These are phyloP conservation scores for Nephelium lappaceum DNA, from an alignment of 345 rosid species.

Conservation along the genomic window DNA sequence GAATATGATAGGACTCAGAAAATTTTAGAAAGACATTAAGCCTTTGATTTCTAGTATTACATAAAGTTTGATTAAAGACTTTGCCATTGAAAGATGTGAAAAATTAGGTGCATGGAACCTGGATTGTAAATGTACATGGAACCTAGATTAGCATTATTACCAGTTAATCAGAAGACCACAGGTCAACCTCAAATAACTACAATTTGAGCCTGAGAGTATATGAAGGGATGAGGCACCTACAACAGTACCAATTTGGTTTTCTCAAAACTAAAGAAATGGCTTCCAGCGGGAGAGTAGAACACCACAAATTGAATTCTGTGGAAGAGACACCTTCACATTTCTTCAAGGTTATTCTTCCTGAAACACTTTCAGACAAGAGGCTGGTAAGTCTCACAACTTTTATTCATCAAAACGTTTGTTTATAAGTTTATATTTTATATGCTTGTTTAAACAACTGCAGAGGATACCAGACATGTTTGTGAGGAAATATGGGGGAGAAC, in stretches of 20 bases:
- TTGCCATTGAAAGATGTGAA: too few species aligned
- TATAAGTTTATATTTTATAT: not conserved
- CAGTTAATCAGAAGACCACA: not conserved
- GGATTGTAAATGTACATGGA: too few species aligned
- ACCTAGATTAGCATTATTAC: too few species aligned
- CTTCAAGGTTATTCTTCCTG: not conserved
- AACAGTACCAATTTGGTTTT: not conserved
- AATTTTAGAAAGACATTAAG: too few species aligned
- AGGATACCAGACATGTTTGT: constrained; percentile 38
- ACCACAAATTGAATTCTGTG: not conserved
- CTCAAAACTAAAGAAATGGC: not conserved
- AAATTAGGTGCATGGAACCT: too few species aligned
- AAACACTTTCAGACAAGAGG: not conserved
- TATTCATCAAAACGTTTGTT: not conserved
- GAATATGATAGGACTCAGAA: too few species aligned
- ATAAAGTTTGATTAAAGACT: too few species aligned
- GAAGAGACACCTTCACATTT: not conserved
- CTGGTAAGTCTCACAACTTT: not conserved
- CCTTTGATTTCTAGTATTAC: too few species aligned
- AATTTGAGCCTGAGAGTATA: not conserved
- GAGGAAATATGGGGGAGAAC: constrained; percentile 33
- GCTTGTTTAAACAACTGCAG: constrained; percentile 18
- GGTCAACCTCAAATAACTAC: not conserved
- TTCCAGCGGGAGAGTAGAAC: not conserved
- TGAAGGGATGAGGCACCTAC: not conserved